Evolutionary conservation across 352 stramenopile species (phyloP).

Genomic region (Phytophthora kernoviae): DNA sequence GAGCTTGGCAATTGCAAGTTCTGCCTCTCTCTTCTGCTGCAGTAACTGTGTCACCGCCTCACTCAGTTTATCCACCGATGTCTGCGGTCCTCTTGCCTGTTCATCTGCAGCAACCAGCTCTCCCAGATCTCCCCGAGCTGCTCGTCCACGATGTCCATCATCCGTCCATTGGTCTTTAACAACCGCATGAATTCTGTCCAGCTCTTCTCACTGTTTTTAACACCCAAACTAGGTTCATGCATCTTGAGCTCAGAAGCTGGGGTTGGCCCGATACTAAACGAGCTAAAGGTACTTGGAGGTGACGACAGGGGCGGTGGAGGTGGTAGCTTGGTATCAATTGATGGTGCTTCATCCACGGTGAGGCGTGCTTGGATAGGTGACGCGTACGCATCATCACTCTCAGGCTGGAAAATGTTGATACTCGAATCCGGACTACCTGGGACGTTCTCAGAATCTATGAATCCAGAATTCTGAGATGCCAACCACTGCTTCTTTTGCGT

Average conservation of each 20-base stretch:
- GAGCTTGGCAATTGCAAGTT: slow-evolving; percentile 38
- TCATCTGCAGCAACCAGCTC: slow-evolving; percentile 23
- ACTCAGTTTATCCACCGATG: slow-evolving; percentile 30
- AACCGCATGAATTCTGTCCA: slow-evolving; percentile 44
- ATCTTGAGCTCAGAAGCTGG: slow-evolving; percentile 26
- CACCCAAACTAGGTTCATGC: slow-evolving; percentile 17
- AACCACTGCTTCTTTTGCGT: slow-evolving; percentile 43
- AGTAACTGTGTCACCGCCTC: slow-evolving; percentile 39
- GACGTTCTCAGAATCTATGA: slow-evolving; percentile 3
- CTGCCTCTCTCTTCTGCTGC: slow-evolving; percentile 49
- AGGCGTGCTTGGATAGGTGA: slow-evolving; percentile 11
- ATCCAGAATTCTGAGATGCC: slow-evolving; percentile 9
- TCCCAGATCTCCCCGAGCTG: slow-evolving; percentile 32
- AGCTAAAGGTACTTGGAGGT: slow-evolving; percentile 18
- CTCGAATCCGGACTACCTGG: slow-evolving; percentile 8
- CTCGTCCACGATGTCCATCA: slow-evolving; percentile 33
- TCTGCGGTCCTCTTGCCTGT: slow-evolving; percentile 13
- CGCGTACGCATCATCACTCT: slow-evolving; percentile 4
- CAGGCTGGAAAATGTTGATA: slow-evolving; percentile 22
- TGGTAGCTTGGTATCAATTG: slow-evolving; percentile 28
- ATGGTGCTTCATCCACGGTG: slow-evolving; percentile 12
- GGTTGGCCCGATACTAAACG: slow-evolving; percentile 29
- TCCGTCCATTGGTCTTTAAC: slow-evolving; percentile 32
- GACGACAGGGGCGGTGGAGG: slow-evolving; percentile 2
- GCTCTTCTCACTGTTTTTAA: slow-evolving; percentile 30